phyloP scores from a whole-genome alignment of 2,329 filamentous ascomycete genomes.

The Helotiales sp. region DNA sequence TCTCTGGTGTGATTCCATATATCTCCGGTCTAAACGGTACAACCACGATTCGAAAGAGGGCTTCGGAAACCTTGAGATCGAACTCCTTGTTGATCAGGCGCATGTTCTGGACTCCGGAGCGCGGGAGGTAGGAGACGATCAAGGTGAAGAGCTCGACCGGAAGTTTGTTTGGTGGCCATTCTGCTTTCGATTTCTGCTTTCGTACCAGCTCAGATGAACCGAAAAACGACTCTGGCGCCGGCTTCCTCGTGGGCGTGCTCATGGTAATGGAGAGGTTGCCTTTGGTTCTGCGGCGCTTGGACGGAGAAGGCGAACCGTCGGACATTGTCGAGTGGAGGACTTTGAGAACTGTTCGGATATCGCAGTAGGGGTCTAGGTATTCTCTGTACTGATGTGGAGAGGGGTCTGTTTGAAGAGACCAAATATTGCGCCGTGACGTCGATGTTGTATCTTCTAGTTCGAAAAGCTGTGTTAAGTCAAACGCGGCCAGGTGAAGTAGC shows the following conservation, averaged over 20 bases:
- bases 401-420: no score
- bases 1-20: conserved; percentile 56
- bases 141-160: conserved; percentile 67
- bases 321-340: conserved; percentile 18
- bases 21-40: conserved; percentile 70
- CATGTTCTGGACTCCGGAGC: conserved; percentile 62
- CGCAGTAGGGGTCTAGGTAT: background rate
- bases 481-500: background rate
- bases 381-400: background rate
- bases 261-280: conserved; percentile 9
- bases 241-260: background rate
- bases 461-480: background rate
- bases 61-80: conserved; percentile 60
- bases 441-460: background rate
- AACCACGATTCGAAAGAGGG: conserved; percentile 66
- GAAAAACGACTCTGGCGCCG: background rate
- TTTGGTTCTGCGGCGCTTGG: conserved; percentile 36
- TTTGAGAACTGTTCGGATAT: background rate
- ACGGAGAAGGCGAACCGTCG: conserved; percentile 27
- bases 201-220: background rate
- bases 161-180: conserved; percentile 50
- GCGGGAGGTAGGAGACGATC: conserved; percentile 60
- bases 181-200: conserved; percentile 4
- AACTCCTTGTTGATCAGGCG: conserved; percentile 66
- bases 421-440: background rate